Base-by-base conservation (phyloP, 164 flowering plant genomes). In the Vitis riparia region DNA sequence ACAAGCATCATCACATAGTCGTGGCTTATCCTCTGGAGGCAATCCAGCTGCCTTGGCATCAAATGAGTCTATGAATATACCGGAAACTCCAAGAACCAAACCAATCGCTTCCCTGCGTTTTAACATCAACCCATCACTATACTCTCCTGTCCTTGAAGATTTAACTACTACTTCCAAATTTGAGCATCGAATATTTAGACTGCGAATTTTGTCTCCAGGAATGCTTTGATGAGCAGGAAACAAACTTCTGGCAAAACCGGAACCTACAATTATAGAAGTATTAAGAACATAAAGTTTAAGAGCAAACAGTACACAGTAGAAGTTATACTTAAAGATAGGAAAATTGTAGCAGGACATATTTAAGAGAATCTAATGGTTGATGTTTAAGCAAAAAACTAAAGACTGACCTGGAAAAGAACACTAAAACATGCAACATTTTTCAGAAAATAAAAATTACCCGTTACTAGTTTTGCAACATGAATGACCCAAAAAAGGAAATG, bases 1-100 rank as follows among this genome's bases (percentile, higher is more conserved):
- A 71, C 99, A 95, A 9, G 74, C 67, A 32, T 80, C 85, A 70
- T 95, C 98, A 75, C 99, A 95, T 44, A 91, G 76, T 67, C 55
- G 86, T 55, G 97, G 92, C 76, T 89, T 91, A 37, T 95, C 82
- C 71, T 93, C 98, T 27, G 91, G 92, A 6, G 98, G 98, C 84
- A 95, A 82, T 14, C 97, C 98, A 66, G 96, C 99, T 72, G 83
- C 91, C 6, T 65, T 67, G 57, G 89, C 88, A 67, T 75, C 67
- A 63, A 61, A 49, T 4, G 90, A 65, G 63, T 70, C 47, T 2
- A 76, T 2, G 16, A 81, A 30, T 49, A 89, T 67, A 59, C 82
- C 64, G 13, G 88, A 79, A 11, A 80, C 73, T 37, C 89, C 88
- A 63, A 84, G 58, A 56, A 79, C 58, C 60, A 86, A 68, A 10